Conservation (phyloP, 495 filamentous ascomycete species). For the Tuber aestivum region DNA sequence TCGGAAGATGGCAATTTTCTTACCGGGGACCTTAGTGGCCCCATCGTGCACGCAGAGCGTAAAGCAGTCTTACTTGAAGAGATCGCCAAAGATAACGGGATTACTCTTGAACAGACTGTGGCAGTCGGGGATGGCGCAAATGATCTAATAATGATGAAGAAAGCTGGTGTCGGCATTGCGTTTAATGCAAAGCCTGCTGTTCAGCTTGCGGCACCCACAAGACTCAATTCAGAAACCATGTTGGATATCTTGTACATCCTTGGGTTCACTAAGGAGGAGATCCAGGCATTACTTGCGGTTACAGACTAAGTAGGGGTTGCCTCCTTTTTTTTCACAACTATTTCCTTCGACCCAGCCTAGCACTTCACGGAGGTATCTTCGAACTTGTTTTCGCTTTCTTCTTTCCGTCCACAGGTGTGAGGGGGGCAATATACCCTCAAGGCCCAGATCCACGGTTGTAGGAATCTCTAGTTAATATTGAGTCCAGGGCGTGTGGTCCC, state of each 20-base stretch:
- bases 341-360: neutral
- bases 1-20: slow-evolving; percentile 59
- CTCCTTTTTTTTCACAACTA: neutral
- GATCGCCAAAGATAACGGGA: slow-evolving; percentile 67
- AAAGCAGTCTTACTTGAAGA: slow-evolving; percentile 71
- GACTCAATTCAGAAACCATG: slow-evolving; percentile 73
- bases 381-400: neutral
- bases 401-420: neutral
- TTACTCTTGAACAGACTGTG: slow-evolving; percentile 68
- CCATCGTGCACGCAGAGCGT: slow-evolving; percentile 73
- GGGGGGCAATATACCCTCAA: neutral
- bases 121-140: slow-evolving; percentile 94
- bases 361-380: neutral
- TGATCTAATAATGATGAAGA: slow-evolving; percentile 84
- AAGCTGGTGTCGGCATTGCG: slow-evolving; percentile 82
- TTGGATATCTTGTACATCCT: slow-evolving; percentile 78
- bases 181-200: slow-evolving; percentile 92
- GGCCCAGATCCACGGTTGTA: neutral
- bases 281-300: neutral
- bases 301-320: neutral
- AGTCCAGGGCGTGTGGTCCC: neutral
- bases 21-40: slow-evolving; percentile 70
- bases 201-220: slow-evolving; percentile 74
- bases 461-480: neutral
- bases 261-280: slow-evolving; percentile 64